Percentiles rank a stretch among this genome's conserved stretches.
Conservation (phyloP, 768 basidiomycete genomes). For the Pseudohyphozyma bogoriensis region DNA sequence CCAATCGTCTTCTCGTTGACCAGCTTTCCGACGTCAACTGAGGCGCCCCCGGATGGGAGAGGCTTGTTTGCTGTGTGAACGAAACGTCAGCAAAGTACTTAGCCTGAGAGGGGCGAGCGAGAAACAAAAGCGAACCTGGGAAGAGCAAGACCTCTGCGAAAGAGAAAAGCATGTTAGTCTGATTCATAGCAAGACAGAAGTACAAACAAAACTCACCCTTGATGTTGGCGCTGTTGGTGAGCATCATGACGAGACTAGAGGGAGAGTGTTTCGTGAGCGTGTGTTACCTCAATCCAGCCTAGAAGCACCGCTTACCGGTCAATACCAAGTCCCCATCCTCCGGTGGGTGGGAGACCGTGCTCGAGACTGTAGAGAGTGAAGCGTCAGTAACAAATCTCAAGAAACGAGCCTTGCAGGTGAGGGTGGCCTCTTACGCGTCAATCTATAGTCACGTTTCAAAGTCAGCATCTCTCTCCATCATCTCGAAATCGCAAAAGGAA, state of each 20-base stretch:
- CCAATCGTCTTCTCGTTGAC: no score
- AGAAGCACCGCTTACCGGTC: slow-evolving; percentile 47
- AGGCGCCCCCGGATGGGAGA: neutral
- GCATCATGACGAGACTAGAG: slow-evolving; percentile 77
- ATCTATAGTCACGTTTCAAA: neutral
- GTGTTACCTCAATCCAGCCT: neutral
- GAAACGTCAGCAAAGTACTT: neutral
- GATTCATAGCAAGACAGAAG: no score
- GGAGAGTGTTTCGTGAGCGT: neutral
- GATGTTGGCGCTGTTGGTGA: slow-evolving; percentile 53
- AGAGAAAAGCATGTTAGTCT: no score
- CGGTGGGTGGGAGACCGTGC: slow-evolving; percentile 93
- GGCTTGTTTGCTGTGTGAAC: neutral
- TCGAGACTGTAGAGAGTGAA: slow-evolving; percentile 48
- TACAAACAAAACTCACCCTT: no score
- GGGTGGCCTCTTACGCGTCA: slow-evolving; percentile 70
- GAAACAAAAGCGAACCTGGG: slow-evolving; percentile 6
- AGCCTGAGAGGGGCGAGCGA: neutral
- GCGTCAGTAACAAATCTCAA: no score
- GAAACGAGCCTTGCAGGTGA: no score
- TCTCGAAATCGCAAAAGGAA: neutral
- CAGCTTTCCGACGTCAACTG: neutral
- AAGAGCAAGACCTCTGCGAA: slow-evolving; percentile 35
- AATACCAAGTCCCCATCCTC: slow-evolving; percentile 93
- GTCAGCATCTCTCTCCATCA: neutral